Percentiles rank a stretch among this genome's conserved stretches.
Evolutionary conservation across 495 filamentous ascomycete genomes (phyloP).

Genomic region (Aspergillus incahuasiensis): DNA sequence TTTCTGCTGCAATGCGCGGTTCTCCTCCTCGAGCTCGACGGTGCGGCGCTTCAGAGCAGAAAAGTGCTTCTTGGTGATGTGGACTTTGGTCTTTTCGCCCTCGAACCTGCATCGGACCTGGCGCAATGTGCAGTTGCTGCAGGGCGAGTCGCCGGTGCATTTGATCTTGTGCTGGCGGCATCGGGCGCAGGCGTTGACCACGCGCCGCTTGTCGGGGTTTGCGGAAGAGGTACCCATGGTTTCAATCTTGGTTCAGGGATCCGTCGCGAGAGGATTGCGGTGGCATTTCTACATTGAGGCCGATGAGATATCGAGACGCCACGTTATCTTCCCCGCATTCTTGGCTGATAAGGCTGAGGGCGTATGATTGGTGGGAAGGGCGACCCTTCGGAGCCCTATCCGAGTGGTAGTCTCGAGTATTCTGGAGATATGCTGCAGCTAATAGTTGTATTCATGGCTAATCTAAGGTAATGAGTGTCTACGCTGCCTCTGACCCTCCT

Average conservation of each 20-base stretch:
- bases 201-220: not conserved
- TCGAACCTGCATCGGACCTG: constrained; percentile 40
- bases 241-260: too few relatives aligned
- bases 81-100: constrained; percentile 36
- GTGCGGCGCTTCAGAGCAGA: not conserved
- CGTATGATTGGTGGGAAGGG: not conserved
- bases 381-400: not conserved
- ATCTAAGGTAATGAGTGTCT: too few relatives aligned
- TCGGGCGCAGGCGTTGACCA: constrained; percentile 23
- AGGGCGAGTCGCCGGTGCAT: constrained; percentile 38
- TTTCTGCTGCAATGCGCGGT: not conserved
- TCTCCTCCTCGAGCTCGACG: not conserved
- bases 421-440: too few relatives aligned
- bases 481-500: not conserved
- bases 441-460: too few relatives aligned
- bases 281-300: too few relatives aligned
- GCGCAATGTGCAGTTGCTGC: constrained; percentile 37
- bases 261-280: too few relatives aligned
- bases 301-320: not conserved
- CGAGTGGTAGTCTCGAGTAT: not conserved
- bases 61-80: constrained; percentile 34
- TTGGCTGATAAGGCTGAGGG: too few relatives aligned
- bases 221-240: not conserved
- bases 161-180: constrained; percentile 46
- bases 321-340: not conserved